Evolutionary conservation across 805 yeast genomes (phyloP), one percentile per base, ranked within the genome.

Genomic region (Pichia insulana): DNA sequence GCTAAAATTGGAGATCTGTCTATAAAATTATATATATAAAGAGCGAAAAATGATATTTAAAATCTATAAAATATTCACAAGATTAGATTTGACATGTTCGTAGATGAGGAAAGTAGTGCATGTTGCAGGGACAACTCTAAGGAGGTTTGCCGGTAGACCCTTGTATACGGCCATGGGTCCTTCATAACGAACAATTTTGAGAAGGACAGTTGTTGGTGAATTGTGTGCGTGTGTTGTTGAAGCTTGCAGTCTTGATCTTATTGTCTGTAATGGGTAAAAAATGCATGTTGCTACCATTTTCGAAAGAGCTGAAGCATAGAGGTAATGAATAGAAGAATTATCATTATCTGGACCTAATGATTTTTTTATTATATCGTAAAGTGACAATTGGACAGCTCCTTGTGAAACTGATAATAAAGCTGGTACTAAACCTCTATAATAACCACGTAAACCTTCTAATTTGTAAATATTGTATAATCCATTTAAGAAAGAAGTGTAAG

Each of bases 41-140:
- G n/a, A n/a, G n/a, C n/a, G n/a, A n/a, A n/a, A n/a, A n/a, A n/a
- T n/a, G n/a, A n/a, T n/a, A n/a, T n/a, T n/a, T n/a, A n/a, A n/a
- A n/a, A 22, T 7, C 28, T 22, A 18, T 12, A 34, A 10, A 20
- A 17, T 22, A 22, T 22, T 22, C 8, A 22, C 35, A 32, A 32
- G 40, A 20, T 4, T 4, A 22, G 55, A 56, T 40, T 64, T 71
- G 48, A 75, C 65, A 32, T 72, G 68, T 57, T 92, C 98, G 55
- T 92, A 92, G 5, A 83, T 83, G 5, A 83, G 68, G 57, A 92
- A 87, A 0, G 97, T 92, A 11, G 89, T 74, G 56, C 96, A 84
- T 4, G 97, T 89, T 1, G 96, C 88, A 0, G 98, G 98, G 4
- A 92, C 70, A 1, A 90, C 96, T 37, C 97, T 68, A 2, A 84